Evolutionary conservation across 2,329 filamentous ascomycete species (phyloP).

Genomic region (Sarocladium oryzae): DNA sequence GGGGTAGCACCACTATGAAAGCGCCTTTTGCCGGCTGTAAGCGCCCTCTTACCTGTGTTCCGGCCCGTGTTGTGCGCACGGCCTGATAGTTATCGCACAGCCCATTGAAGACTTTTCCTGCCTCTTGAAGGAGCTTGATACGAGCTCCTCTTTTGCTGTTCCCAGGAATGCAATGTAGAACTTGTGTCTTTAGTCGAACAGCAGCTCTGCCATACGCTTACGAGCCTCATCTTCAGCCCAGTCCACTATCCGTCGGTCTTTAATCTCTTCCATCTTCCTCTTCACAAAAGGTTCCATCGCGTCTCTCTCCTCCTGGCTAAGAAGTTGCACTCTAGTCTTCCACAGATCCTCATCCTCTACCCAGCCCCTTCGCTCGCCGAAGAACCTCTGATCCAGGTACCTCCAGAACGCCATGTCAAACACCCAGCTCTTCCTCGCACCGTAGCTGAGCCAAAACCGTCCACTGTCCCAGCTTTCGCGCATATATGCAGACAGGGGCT

Average conservation of each 20-base stretch:
- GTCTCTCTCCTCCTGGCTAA: conserved; percentile 18
- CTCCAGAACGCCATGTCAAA: conserved; percentile 33
- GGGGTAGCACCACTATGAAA: too few relatives aligned
- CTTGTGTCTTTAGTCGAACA: too few relatives aligned
- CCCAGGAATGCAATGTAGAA: too few relatives aligned
- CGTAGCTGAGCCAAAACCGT: conserved; percentile 27
- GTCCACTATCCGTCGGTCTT: conserved; percentile 13
- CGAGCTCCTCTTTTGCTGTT: too few relatives aligned
- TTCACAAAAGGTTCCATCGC: conserved; percentile 24
- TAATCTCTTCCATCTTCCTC: conserved; percentile 23
- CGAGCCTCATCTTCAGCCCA: too few relatives aligned
- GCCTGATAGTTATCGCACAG: too few relatives aligned
- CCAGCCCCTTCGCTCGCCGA: conserved; percentile 17
- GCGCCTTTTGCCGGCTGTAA: conserved; percentile 1
- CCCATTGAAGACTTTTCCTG: too few relatives aligned
- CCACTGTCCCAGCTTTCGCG: conserved; percentile 28
- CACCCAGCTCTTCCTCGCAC: conserved; percentile 28
- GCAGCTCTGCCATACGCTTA: too few relatives aligned
- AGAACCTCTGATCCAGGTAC: conserved; percentile 27
- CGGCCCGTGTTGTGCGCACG: too few relatives aligned
- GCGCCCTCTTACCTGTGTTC: too few relatives aligned
- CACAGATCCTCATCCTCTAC: conserved; percentile 17
- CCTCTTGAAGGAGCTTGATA: too few relatives aligned
- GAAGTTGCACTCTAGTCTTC: conserved; percentile 21
- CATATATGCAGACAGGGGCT: conserved; percentile 28